Conservation (phyloP, 768 basidiomycete species). For the Russula compacta region DNA sequence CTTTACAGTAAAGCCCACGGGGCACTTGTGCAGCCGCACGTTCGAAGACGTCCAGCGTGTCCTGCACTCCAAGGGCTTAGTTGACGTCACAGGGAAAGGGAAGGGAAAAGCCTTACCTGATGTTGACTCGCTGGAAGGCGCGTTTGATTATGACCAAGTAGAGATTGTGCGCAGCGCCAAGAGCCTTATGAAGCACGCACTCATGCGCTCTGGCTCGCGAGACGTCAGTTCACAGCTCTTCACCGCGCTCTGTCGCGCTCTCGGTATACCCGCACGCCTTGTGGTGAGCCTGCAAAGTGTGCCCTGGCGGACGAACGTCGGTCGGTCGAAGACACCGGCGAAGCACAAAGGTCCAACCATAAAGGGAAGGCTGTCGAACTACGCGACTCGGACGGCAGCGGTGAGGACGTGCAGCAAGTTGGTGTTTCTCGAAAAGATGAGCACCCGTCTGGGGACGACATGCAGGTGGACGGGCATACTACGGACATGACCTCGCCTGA, state of each 20-base stretch:
- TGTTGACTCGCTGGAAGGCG: constrained; percentile 29
- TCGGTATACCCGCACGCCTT: constrained; percentile 79
- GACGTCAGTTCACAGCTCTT: constrained; percentile 89
- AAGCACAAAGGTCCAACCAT: constrained; percentile 34
- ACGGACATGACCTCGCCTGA: constrained; percentile 24
- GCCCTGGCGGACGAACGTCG: constrained; percentile 71
- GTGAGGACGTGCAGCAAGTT: constrained; percentile 33
- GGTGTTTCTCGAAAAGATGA: constrained; percentile 17
- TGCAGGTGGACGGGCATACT: constrained; percentile 31
- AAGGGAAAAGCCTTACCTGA: not conserved
- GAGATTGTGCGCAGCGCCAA: constrained; percentile 71
- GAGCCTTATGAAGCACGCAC: constrained; percentile 88
- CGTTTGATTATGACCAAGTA: constrained; percentile 37
- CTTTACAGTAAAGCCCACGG: constrained; percentile 51
- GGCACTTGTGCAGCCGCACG: constrained; percentile 66
- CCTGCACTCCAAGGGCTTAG: constrained; percentile 12
- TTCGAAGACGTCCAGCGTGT: constrained; percentile 59
- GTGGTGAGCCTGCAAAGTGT: constrained; percentile 88
- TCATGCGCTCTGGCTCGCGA: constrained; percentile 70
- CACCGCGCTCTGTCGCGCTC: constrained; percentile 76
- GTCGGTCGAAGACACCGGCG: constrained; percentile 41
- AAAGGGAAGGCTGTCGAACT: constrained; percentile 26
- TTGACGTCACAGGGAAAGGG: constrained; percentile 19
- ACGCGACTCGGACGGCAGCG: constrained; percentile 30
- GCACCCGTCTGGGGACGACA: constrained; percentile 33